Evolutionary conservation across 1,284 basidiomycete genomes (phyloP), one percentile per base, ranked within the genome.

Genomic region (Farysia itapuensis): DNA sequence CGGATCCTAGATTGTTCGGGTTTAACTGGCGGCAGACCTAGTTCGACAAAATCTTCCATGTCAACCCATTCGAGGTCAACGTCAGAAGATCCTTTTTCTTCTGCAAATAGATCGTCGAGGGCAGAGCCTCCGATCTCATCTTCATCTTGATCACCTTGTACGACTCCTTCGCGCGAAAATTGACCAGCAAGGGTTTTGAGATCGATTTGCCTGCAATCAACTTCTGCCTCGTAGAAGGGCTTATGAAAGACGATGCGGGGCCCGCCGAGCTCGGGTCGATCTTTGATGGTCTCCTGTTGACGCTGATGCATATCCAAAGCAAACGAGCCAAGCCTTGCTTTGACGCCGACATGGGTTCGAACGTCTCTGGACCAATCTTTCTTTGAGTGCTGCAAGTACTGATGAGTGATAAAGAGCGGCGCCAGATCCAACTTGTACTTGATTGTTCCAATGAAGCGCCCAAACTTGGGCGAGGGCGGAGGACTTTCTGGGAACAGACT

Each of bases 281-380:
- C 81, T 15, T 79, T 74, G 28, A 74, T 43, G 18, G 77, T 79
- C 78, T 94, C 90, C 77, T 94, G 87, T 60, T 89, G 87, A 43
- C 92, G 83, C 78, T 96, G 92, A 75, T 97, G 94, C 79, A 95
- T 82, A 72, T 97, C 94, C 28, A 88, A 87, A 59, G 88, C 85
- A 75, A 97, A 86, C 25, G 85, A 83, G 31, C 86, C 85, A 29
- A 94, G 83, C 58, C 86, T 82, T 7, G 86, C 87, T 77, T 97
- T 97, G 72, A 84, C 51, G 3, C 93, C 93, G 31, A 96, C 82
- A 72, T 86, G 86, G 5, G 86, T 84, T 4, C 87, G 87, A 29
- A 86, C 82, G 1, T 90, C 91, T 51, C 85, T 83, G 0, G 80
- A 80, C 88, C 90, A 93, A 26, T 90, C 81, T 19, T 82, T 84